Evolutionary conservation across 345 rosid species (phyloP).

Genomic region (Boechera retrofracta): DNA sequence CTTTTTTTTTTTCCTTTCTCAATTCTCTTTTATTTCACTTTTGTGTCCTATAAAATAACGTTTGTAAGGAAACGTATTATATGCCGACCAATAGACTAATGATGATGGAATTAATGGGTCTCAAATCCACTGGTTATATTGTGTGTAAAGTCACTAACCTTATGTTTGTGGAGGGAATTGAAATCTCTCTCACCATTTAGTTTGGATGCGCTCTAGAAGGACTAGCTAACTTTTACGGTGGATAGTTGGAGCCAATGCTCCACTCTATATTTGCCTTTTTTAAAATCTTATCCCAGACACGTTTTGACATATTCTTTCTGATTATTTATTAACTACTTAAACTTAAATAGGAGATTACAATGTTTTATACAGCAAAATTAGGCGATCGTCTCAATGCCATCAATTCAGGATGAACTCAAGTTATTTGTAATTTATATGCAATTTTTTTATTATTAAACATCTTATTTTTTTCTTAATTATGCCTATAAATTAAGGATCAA

Average conservation of each 20-base stretch:
- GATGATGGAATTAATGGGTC: conserved; percentile 34
- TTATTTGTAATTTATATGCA: too few relatives aligned
- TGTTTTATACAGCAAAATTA: too few relatives aligned
- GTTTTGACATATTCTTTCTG: not conserved
- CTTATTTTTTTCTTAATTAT: too few relatives aligned
- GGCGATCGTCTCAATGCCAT: too few relatives aligned
- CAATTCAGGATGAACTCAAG: too few relatives aligned
- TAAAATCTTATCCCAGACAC: not conserved
- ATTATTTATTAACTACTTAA: not conserved
- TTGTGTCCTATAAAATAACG: conserved; percentile 8
- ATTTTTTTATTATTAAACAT: too few relatives aligned
- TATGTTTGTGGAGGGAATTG: conserved; percentile 20
- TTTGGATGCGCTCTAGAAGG: conserved; percentile 21
- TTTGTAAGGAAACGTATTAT: conserved; percentile 21
- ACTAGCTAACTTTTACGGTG: conserved; percentile 25
- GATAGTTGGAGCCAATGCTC: conserved; percentile 18
- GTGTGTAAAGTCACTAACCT: conserved; percentile 31
- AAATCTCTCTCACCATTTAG: conserved; percentile 29
- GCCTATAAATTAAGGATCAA: too few relatives aligned
- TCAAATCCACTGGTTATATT: conserved; percentile 15
- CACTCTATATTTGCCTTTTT: conserved; percentile 6
- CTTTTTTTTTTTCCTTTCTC: not conserved
- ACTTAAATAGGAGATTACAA: not conserved
- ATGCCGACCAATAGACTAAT: conserved; percentile 24
- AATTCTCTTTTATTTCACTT: conserved; percentile 22